Evolutionary conservation across 345 rosid genomes (phyloP), one percentile per base, ranked within the genome.

Genomic region (Draba incana): DNA sequence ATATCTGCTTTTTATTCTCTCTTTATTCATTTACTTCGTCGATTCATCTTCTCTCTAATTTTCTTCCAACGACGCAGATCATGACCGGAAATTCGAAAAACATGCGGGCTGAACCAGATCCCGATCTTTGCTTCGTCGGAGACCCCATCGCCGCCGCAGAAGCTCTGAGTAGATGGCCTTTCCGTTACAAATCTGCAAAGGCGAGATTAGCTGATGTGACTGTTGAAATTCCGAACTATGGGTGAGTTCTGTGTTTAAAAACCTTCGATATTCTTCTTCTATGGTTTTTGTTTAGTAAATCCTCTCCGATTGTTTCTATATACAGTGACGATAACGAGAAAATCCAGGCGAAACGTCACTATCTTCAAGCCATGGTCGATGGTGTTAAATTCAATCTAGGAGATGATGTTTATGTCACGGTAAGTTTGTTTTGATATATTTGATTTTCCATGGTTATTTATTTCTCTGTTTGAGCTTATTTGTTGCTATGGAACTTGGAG

Each of bases 361-460:
- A 78, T 30, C 25, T 33, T 3, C 20, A 43, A 42, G 84, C 84
- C 2, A 13, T 10, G 30, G 66, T 83, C 0, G 79, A 83, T 69
- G 82, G 77, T 8, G 23, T 50, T 55, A 0, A 38, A 0, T 79
- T 68, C 39, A 52, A 63, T 47, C 69, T 78, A 2, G 77, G 69
- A 0, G 84, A 78, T 10, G 60, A 73, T 73, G 81, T 78, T 0
- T 76, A 70, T 49, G 78, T 83, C 47, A 38, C 64, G 39, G 86
- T 20, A 20, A 20, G 20, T 1, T 20, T 20, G 20, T 0, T 20
- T 20, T 1, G 20, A 20, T 20, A 20, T 20, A 20, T 20, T 1
- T 20, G 20, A 20, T 20, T 20, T 20, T 20, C 20, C 20, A 20
- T 20, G 20, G 20, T 20, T 20, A 20, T 20, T 20, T 20, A 20